Percentiles rank a stretch among this genome's conserved stretches.
phyloP scores from a whole-genome alignment of 139 green algal species.

The Chlorella ohadii region DNA sequence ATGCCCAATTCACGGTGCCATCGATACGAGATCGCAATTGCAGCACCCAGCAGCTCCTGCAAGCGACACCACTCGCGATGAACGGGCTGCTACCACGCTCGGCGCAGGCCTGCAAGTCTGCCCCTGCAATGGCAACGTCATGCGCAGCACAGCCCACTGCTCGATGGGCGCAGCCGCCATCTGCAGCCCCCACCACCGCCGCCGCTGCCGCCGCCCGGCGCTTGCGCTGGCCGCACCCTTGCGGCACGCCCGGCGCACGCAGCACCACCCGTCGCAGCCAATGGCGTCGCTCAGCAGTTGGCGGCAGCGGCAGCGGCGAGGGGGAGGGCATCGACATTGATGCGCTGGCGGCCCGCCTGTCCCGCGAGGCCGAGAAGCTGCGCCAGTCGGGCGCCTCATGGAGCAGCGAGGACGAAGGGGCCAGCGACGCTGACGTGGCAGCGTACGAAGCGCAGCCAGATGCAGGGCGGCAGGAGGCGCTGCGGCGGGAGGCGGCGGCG shows the following conservation, averaged over 20 bases:
- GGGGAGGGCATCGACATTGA: constrained; percentile 56
- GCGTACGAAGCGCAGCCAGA: background rate
- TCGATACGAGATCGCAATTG: too few relatives aligned
- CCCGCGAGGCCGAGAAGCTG: constrained; percentile 48
- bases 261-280: too few relatives aligned
- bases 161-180: background rate
- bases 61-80: too few relatives aligned
- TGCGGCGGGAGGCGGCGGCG: background rate
- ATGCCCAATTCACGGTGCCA: too few relatives aligned
- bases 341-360: constrained; percentile 50
- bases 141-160: too few relatives aligned
- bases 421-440: background rate
- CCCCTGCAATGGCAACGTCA: too few relatives aligned
- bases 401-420: background rate
- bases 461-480: background rate
- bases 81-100: too few relatives aligned
- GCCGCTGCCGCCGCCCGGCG: background rate
- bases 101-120: too few relatives aligned
- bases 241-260: too few relatives aligned
- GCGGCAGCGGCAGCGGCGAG: background rate
- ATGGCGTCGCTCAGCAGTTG: background rate
- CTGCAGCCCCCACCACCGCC: background rate
- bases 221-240: too few relatives aligned
- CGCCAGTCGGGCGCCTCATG: background rate
- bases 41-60: too few relatives aligned